Conservation (phyloP, 2,329 filamentous ascomycete species). For the Pestalotiopsis sp. region DNA sequence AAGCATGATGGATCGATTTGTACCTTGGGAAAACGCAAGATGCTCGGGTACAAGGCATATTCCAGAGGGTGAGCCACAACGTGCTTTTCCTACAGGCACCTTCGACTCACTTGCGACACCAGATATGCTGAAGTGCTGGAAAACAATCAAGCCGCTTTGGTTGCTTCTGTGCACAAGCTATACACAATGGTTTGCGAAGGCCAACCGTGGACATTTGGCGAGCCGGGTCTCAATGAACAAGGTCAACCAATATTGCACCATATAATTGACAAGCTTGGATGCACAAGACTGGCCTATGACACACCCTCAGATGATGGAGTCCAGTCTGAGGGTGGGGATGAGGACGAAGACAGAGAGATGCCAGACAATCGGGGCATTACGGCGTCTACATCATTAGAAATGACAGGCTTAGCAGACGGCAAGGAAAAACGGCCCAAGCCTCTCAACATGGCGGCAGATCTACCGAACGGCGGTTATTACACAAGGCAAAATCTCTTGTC, state of each 20-base stretch:
- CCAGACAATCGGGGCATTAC: background rate
- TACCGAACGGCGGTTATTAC: background rate
- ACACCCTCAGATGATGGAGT: background rate
- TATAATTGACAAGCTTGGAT: background rate
- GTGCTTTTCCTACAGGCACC: background rate
- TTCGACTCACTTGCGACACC: background rate
- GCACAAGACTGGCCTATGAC: background rate
- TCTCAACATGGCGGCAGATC: background rate
- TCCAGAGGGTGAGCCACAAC: background rate
- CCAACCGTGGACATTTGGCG: background rate
- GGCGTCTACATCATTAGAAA: background rate
- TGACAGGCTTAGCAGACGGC: background rate
- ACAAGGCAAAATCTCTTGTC: background rate
- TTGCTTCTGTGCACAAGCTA: background rate
- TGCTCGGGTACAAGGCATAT: background rate
- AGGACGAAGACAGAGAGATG: background rate
- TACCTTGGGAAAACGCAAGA: background rate
- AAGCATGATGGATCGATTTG: background rate
- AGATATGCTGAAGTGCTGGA: background rate
- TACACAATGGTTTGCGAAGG: background rate
- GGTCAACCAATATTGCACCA: background rate
- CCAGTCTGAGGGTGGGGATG: background rate
- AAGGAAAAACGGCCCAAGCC: background rate
- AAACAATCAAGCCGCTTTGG: background rate
- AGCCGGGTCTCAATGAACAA: background rate